Percentiles rank a stretch among this genome's conserved stretches.
phyloP scores from a whole-genome alignment of 2,329 filamentous ascomycete species.

The Hypoxylon sp. region DNA sequence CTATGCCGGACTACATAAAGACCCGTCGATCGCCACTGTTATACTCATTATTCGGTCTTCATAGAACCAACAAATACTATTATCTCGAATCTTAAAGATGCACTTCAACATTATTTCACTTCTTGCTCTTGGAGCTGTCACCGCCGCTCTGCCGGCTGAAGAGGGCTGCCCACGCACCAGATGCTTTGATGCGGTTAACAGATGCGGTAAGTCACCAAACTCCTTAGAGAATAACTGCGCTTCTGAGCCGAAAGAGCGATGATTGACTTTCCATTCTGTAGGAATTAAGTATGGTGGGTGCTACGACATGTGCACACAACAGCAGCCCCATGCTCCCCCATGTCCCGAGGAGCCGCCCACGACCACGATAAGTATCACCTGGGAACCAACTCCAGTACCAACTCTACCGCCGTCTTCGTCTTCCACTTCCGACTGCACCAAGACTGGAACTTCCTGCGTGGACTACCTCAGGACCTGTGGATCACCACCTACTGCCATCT shows the following conservation, averaged over 20 bases:
- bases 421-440: constrained; percentile 39
- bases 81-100: constrained; percentile 26
- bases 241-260: neutral
- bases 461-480: constrained; percentile 48
- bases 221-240: neutral
- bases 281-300: constrained; percentile 42
- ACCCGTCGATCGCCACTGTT: neutral
- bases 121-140: constrained; percentile 29
- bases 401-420: constrained; percentile 16
- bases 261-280: constrained; percentile 18
- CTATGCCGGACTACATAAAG: constrained; percentile 25
- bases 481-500: constrained; percentile 44
- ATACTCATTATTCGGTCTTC: neutral
- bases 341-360: constrained; percentile 25
- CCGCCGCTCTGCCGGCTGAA: constrained; percentile 26
- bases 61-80: constrained; percentile 6
- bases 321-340: constrained; percentile 26
- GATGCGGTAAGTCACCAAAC: constrained; percentile 34
- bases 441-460: constrained; percentile 46
- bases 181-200: constrained; percentile 42
- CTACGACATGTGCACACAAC: constrained; percentile 41
- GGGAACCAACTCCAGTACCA: constrained; percentile 8
- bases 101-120: constrained; percentile 35
- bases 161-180: constrained; percentile 35
- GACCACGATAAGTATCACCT: constrained; percentile 21